Conservation (phyloP, 116 monocot species). For the Zostera marina region DNA sequence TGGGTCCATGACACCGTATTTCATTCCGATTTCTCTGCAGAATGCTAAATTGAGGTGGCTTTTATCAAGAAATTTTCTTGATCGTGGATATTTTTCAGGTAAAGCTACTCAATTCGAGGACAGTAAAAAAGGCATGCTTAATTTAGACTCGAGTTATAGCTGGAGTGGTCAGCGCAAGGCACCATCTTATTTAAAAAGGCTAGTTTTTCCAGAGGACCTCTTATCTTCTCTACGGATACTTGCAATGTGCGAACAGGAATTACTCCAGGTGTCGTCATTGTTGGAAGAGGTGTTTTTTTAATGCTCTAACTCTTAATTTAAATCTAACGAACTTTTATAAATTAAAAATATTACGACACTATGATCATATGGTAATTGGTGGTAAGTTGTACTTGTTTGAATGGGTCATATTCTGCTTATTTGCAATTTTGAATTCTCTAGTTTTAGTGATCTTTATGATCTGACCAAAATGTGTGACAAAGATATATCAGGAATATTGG, state of each 20-base stretch:
- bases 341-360: no score
- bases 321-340: no score
- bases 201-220: constrained; percentile 81
- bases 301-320: no score
- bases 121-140: constrained; percentile 4
- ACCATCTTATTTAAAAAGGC: constrained; percentile 56
- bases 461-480: no score
- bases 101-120: constrained; percentile 7
- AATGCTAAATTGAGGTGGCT: constrained; percentile 87
- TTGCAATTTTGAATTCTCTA: no score
- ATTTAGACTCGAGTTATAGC: constrained; percentile 36
- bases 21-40: constrained; percentile 26
- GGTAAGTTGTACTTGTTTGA: no score
- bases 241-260: constrained; percentile 54
- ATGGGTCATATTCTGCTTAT: no score
- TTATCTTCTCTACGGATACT: constrained; percentile 53
- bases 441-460: no score
- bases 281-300: constrained; percentile 43
- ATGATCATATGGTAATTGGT: no score
- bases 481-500: no score
- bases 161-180: constrained; percentile 84
- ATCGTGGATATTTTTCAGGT: constrained; percentile 43
- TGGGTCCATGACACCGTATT: no score
- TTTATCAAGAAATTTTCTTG: constrained; percentile 50
- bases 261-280: constrained; percentile 32